Conservation (phyloP, 2,329 filamentous ascomycete species). For the Alternaria longipes region DNA sequence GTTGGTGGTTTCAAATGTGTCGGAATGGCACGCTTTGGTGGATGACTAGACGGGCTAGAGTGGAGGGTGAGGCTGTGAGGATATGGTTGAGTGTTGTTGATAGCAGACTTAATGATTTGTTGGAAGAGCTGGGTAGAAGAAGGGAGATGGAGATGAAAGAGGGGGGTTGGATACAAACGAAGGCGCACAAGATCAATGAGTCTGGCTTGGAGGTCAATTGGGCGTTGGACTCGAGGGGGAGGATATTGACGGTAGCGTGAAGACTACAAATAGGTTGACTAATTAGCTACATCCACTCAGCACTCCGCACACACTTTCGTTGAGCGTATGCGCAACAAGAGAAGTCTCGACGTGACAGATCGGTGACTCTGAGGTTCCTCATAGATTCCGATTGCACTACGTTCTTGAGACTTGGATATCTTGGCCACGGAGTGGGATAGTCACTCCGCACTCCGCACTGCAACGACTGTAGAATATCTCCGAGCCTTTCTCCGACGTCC, state of each 20-base stretch:
- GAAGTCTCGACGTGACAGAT: too few species aligned
- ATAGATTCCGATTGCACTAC: too few species aligned
- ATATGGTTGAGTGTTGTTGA: slow-evolving; percentile 36
- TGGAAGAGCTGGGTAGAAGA: slow-evolving; percentile 6
- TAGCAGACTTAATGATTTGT: slow-evolving; percentile 15
- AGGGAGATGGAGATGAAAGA: background rate
- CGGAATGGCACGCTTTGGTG: slow-evolving; percentile 38
- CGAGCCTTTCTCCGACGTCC: too few species aligned
- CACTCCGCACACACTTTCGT: too few species aligned
- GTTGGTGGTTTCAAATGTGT: slow-evolving; percentile 64
- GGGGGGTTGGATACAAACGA: background rate
- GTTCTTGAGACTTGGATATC: too few species aligned
- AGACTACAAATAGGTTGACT: too few species aligned
- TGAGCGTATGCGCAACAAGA: too few species aligned
- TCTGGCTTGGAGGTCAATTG: background rate
- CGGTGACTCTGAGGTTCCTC: too few species aligned
- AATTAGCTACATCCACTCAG: too few species aligned
- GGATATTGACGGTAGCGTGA: background rate
- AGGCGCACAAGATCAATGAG: slow-evolving; percentile 1
- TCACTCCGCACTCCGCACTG: too few species aligned
- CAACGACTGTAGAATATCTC: too few species aligned
- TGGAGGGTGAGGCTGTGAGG: slow-evolving; percentile 36
- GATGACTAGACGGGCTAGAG: slow-evolving; percentile 34
- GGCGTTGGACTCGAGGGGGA: slow-evolving; percentile 2
- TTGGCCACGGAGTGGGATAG: too few species aligned